A percentile compares a stretch with the other conserved stretches of the same genome.
These are phyloP conservation scores for Pichia deserticola DNA, from an alignment of 805 yeast species.

Conservation along the genomic window DNA sequence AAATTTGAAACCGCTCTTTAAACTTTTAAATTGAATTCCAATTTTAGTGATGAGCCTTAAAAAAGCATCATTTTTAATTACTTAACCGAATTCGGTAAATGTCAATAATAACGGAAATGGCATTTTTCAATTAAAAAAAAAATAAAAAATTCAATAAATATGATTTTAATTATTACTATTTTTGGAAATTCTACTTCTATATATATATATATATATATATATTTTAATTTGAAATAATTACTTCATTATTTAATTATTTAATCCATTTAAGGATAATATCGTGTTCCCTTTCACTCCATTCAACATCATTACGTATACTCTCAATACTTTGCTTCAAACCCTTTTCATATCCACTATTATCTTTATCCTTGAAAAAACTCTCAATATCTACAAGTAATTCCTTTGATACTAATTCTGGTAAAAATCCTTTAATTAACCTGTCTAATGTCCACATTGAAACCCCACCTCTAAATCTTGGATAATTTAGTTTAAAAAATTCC, in stretches of 20 bases:
- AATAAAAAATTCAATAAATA: too few species aligned
- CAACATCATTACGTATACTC: slow-evolving; percentile 39
- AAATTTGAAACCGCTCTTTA: too few species aligned
- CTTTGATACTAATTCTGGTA: slow-evolving; percentile 29
- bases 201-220: too few species aligned
- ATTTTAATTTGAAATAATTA: too few species aligned
- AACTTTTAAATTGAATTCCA: too few species aligned
- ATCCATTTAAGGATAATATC: slow-evolving; percentile 37
- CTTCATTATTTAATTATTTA: not conserved
- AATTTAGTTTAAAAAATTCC: slow-evolving; percentile 43
- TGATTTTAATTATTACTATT: too few species aligned
- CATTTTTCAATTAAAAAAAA: too few species aligned
- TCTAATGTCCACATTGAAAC: slow-evolving; percentile 32
- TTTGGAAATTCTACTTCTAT: too few species aligned
- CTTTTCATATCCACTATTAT: slow-evolving; percentile 50
- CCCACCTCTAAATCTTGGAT: slow-evolving; percentile 34
- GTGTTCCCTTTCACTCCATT: slow-evolving; percentile 44
- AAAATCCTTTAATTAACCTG: slow-evolving; percentile 28
- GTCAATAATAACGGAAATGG: too few species aligned
- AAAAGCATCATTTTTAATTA: too few species aligned
- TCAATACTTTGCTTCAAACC: slow-evolving; percentile 52
- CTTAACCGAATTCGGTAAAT: too few species aligned
- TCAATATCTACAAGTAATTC: slow-evolving; percentile 32
- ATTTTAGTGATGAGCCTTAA: too few species aligned
- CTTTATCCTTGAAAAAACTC: slow-evolving; percentile 38